Evolutionary conservation across 306 rosid species (phyloP), one percentile per base, ranked within the genome.

Genomic region (Castanopsis chinensis): DNA sequence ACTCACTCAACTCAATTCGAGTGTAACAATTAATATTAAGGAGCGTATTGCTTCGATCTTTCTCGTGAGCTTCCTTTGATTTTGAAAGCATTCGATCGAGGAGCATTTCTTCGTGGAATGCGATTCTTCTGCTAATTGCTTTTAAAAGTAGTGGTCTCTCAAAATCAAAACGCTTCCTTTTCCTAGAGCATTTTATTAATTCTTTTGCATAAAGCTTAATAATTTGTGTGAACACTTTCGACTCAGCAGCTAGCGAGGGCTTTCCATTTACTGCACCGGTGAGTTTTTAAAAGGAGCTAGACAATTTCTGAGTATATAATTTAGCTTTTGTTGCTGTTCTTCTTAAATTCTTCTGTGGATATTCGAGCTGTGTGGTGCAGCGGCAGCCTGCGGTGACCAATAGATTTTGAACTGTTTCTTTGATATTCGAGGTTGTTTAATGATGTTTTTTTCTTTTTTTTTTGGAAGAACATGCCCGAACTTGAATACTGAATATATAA

Each of bases 51-150:
- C 45, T 41, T 2, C 12, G 45, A 0, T 8, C 45, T 41, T 41
- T 41, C 45, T 73, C 21, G 45, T 49, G 53, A 49, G 14, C 5
- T 30, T 41, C 2, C 17, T 5, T 20, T 33, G 30, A 41, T 41
- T 35, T 73, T 68, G 13, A 63, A 4, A n/a, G 72, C 72, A 19
- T 19, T 35, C 45, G 79, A 80, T 13, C 0, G 53, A 72, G 86
- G 69, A 76, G 77, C 81, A 68, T 82, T 82, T 83, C 89, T 76
- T 84, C 25, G 30, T 85, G 76, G 86, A 83, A 77, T 83, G 78
- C 78, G 49, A 85, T 74, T 72, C 71, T 72, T 13, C 32, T 76
- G 4, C 25, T 30, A 49, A 35, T 15, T 19, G 17, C 13, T 52
- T 74, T 23, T 4, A 43, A 37, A 37, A 37, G 3, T 1, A 7